A percentile compares a stretch with the other conserved stretches of the same genome.
phyloP scores from a whole-genome alignment of 1,284 basidiomycete species.

The Neonothopanus nambi region DNA sequence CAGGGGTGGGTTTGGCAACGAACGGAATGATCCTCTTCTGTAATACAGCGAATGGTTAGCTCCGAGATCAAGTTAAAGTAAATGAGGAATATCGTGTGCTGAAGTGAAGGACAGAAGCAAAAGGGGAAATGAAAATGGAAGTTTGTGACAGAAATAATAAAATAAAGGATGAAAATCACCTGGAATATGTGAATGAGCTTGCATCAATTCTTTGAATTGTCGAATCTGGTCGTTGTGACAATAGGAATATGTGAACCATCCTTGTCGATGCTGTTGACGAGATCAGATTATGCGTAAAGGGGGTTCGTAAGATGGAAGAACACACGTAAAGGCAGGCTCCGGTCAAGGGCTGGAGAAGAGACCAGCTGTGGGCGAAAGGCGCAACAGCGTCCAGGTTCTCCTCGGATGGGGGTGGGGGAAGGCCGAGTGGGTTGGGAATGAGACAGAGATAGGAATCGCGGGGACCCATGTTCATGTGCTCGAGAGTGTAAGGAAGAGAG shows the following conservation, averaged over 20 bases:
- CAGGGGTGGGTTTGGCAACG: constrained; percentile 24
- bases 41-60: constrained; percentile 3
- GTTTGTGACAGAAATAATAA: constrained; percentile 17
- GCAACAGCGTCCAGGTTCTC: constrained; percentile 59
- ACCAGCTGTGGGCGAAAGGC: constrained; percentile 75
- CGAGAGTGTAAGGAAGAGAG: constrained; percentile 46
- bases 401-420: constrained; percentile 37
- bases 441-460: constrained; percentile 71
- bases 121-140: constrained; percentile 17
- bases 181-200: constrained; percentile 59
- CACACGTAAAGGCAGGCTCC: constrained; percentile 81
- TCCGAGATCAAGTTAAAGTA: background rate
- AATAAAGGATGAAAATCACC: constrained; percentile 47
- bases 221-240: constrained; percentile 89
- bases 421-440: constrained; percentile 63
- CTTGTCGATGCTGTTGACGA: constrained; percentile 68
- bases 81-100: background rate
- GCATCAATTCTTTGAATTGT: constrained; percentile 78
- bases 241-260: constrained; percentile 96
- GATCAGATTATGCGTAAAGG: constrained; percentile 21
- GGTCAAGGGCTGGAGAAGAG: constrained; percentile 71
- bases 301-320: constrained; percentile 22
- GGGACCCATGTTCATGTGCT: constrained; percentile 72
- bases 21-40: constrained; percentile 77
- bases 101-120: background rate